phyloP scores from a whole-genome alignment of 106 monocot species.

The Vanilla planifolia region DNA sequence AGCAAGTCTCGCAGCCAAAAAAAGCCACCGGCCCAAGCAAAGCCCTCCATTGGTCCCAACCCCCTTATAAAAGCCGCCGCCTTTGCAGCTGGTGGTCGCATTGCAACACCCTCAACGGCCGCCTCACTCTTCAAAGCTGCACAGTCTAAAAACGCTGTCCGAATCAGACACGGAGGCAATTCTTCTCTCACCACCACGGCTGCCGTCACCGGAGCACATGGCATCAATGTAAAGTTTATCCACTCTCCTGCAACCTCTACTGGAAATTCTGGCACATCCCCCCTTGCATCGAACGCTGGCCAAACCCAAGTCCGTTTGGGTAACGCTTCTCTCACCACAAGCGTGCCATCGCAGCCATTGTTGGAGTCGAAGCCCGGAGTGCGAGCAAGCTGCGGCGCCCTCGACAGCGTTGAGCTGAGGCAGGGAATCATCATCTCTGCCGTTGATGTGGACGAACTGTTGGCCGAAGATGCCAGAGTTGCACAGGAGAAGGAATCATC shows the following conservation, averaged over 20 bases:
- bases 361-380: neutral
- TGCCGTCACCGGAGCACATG: neutral
- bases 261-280: conserved; percentile 3
- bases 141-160: conserved; percentile 53
- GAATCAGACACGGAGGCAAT: conserved; percentile 29
- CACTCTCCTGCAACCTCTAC: neutral
- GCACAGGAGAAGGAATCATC: conserved; percentile 7
- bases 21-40: conserved; percentile 9
- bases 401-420: conserved; percentile 5
- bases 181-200: conserved; percentile 3
- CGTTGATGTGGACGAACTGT: conserved; percentile 11
- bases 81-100: conserved; percentile 67
- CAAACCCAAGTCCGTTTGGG: neutral
- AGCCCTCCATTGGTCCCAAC: conserved; percentile 21
- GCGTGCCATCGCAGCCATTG: neutral
- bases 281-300: conserved; percentile 1
- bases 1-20: conserved; percentile 14
- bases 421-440: neutral
- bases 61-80: conserved; percentile 55
- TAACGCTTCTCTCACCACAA: neutral
- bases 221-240: neutral
- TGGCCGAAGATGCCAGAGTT: conserved; percentile 7
- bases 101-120: conserved; percentile 44
- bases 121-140: conserved; percentile 52
- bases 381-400: neutral